Conservation (phyloP, 202 grass and related monocot species). For the Alloteropsis angusta region DNA sequence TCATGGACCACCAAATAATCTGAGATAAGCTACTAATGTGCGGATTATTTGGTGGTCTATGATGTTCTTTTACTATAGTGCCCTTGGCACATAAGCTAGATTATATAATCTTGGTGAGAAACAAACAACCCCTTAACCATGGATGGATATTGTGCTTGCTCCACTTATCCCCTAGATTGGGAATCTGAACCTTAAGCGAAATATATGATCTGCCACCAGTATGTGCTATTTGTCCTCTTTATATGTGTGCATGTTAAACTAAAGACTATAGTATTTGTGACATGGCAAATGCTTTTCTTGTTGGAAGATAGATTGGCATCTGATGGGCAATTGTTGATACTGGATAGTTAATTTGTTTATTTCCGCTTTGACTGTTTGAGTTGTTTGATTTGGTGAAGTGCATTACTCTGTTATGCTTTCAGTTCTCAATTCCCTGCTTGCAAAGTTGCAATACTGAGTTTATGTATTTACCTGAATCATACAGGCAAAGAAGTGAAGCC, state of each 20-base stretch:
- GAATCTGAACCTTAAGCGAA: not conserved
- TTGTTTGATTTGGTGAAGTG: not conserved
- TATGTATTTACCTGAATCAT: not conserved
- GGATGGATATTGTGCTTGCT: not conserved
- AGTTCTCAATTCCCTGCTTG: not conserved
- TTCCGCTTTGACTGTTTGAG: not conserved
- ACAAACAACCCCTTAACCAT: too few species aligned
- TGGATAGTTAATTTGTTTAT: not conserved
- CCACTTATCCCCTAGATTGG: not conserved
- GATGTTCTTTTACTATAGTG: too few species aligned
- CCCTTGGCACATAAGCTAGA: too few species aligned
- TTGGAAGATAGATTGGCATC: too few species aligned
- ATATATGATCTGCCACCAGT: not conserved
- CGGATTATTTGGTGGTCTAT: too few species aligned
- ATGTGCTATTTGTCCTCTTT: not conserved
- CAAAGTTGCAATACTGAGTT: not conserved
- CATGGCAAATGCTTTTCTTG: not conserved
- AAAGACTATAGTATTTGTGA: not conserved
- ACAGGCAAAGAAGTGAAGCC: conserved; percentile 75
- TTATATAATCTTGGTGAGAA: too few species aligned
- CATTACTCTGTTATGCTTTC: not conserved
- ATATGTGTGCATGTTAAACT: not conserved
- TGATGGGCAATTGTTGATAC: not conserved
- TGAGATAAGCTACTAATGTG: too few species aligned
- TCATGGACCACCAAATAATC: too few species aligned